Evolutionary conservation across 179 eudicot species (phyloP).

Genomic region (Spergularia azorica): DNA sequence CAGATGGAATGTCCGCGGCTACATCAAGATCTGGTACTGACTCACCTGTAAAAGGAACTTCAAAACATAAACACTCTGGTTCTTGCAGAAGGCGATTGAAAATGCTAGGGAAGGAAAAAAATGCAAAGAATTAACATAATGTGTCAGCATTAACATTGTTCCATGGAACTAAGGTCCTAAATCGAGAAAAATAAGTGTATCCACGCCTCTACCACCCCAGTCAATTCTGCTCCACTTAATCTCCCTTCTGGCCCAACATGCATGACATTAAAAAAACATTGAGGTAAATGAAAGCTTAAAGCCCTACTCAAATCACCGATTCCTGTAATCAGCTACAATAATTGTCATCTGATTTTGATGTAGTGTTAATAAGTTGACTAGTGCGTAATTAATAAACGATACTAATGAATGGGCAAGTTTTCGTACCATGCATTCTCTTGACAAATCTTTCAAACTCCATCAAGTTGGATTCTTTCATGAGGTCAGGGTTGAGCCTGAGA

Average conservation of each 20-base stretch:
- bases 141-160: too few relatives aligned
- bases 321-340: too few relatives aligned
- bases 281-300: background rate
- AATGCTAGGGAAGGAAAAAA: background rate
- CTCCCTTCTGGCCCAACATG: too few relatives aligned
- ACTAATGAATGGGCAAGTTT: background rate
- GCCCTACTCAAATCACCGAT: background rate
- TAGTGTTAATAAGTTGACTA: too few relatives aligned
- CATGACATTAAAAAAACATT: background rate
- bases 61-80: background rate
- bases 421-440: constrained; percentile 87
- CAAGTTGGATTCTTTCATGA: constrained; percentile 63
- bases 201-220: too few relatives aligned
- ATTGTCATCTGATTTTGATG: too few relatives aligned
- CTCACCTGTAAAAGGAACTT: constrained; percentile 23
- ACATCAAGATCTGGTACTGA: constrained; percentile 26
- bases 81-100: background rate
- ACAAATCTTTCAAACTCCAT: constrained; percentile 77
- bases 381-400: too few relatives aligned
- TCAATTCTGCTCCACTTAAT: too few relatives aligned
- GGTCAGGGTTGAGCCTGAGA: constrained; percentile 66
- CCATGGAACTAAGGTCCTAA: too few relatives aligned
- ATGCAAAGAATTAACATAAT: background rate
- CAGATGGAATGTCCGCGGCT: background rate
- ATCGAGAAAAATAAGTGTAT: too few relatives aligned